Evolutionary conservation across 176 grass and related monocot genomes (phyloP), one percentile per base, ranked within the genome.

Genomic region (Dactylis glomerata): DNA sequence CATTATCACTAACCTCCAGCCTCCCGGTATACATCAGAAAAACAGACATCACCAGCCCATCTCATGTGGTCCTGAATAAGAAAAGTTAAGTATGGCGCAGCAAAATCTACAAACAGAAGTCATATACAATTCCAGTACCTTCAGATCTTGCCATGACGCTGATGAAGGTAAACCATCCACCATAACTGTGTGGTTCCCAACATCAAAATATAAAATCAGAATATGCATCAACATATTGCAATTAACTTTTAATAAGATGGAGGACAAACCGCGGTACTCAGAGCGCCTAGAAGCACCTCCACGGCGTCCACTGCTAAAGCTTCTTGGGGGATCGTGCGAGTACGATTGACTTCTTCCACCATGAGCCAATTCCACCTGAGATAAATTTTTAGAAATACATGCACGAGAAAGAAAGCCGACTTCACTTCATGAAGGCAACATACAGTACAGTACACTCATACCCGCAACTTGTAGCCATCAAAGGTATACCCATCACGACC

Each of bases 141-240:
- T 98, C 20, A 98, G 87, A 85, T 98, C 95, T 93, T 98, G 92
- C 95, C 95, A 98, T 51, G 95, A 98, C 45, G 92, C 92, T 4
- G 95, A 98, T 0, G 92, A 98, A 85, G 95, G 95, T 87, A 98
- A 86, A 54, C 92, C 95, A 85, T 80, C 88, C 47, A 98, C 92
- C 87, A 98, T 44, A 82, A 98, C 92, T 98, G 83, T 38, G 79
- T 14, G 23, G 36, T 81, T 70, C 24, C 79, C 14, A 74, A 90
- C 84, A 62, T 66, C 40, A 50, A 85, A 34, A 32, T 10, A 54
- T 75, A 8, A 45, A 69, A 27, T 72, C 12, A 76, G 46, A 63
- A 70, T 62, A 45, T 65, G n/a, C 16, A 69, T 71, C 75, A 45
- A 26, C 56, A 50, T 0, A 57, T 63, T 56, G 36, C 22, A 42